phyloP scores from a whole-genome alignment of 1,284 basidiomycete species.

The Ustilago tritici region DNA sequence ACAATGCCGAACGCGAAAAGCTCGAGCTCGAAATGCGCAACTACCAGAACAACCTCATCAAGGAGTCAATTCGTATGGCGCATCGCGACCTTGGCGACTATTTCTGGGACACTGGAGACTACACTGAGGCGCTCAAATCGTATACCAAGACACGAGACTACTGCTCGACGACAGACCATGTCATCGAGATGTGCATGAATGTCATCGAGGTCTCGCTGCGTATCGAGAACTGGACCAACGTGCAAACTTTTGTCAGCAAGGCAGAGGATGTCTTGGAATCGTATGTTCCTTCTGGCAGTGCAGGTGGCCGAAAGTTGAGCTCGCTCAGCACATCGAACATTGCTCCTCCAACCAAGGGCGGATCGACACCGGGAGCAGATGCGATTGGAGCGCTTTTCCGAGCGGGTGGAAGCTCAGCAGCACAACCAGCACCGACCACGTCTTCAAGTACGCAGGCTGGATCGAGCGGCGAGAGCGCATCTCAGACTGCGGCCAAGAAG shows the following conservation, averaged over 20 bases:
- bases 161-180: conserved; percentile 84
- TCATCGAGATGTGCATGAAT: conserved; percentile 77
- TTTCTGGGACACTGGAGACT: conserved; percentile 79
- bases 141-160: conserved; percentile 87
- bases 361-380: conserved; percentile 54
- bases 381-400: conserved; percentile 68
- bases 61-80: conserved; percentile 91
- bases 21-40: conserved; percentile 89
- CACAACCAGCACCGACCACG: conserved; percentile 6
- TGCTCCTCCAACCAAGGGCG: conserved; percentile 47
- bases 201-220: conserved; percentile 77
- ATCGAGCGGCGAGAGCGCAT: conserved; percentile 25
- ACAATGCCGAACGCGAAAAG: conserved; percentile 77
- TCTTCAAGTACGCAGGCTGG: conserved; percentile 20
- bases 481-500: conserved; percentile 32
- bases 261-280: conserved; percentile 86
- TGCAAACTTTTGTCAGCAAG: conserved; percentile 88
- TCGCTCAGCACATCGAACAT: conserved; percentile 32
- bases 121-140: conserved; percentile 78
- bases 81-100: conserved; percentile 85
- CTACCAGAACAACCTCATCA: conserved; percentile 90
- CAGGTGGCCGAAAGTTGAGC: conserved; percentile 71
- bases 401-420: conserved; percentile 54
- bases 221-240: conserved; percentile 82
- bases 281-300: conserved; percentile 64